Evolutionary conservation across 345 rosid species (phyloP), one percentile per base, ranked within the genome.

Genomic region (Cardamine chenopodiifolia): DNA sequence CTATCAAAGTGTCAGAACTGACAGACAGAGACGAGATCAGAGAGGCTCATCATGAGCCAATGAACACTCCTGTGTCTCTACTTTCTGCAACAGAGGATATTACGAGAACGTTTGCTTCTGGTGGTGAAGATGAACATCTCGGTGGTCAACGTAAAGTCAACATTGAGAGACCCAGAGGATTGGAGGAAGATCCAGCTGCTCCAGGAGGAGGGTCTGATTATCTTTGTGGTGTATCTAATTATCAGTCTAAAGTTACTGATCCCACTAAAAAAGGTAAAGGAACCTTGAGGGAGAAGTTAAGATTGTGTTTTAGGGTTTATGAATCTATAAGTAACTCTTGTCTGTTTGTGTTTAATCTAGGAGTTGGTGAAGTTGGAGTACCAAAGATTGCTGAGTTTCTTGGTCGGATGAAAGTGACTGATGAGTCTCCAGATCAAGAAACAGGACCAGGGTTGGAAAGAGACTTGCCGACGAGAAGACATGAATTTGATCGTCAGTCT

Each of bases 181-280:
- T 85, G 80, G 85, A 84, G 70, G 88, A 88, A 68, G 97, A 89
- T 67, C 81, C 86, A 3, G 83, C 69, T 47, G 87, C 82, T 47
- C 91, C 85, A 1, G 77, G 82, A 26, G 74, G 71, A 49, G 37
- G 40, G 15, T 65, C 59, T 14, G 75, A 39, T 28, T 57, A 71
- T 68, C 37, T 37, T 22, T 29, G 45, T 56, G 39, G 23, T 58
- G 80, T 83, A 28, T 70, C 91, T 4, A 91, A 87, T 75, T 85
- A 85, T 72, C 85, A 85, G 76, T 65, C 88, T 20, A 88, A 91
- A 66, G 88, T 75, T 68, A 42, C 80, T 0, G 95, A 83, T 74
- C 86, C 90, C 8, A 77, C 80, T 0, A 74, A 66, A 19, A 0
- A 78, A 45, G 93, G 97, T 82, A 77, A 58, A 40, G 7, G 7